Evolutionary conservation across 2,329 filamentous ascomycete species (phyloP), one percentile per base, ranked within the genome.

Genomic region (Colletotrichum liaoningense): DNA sequence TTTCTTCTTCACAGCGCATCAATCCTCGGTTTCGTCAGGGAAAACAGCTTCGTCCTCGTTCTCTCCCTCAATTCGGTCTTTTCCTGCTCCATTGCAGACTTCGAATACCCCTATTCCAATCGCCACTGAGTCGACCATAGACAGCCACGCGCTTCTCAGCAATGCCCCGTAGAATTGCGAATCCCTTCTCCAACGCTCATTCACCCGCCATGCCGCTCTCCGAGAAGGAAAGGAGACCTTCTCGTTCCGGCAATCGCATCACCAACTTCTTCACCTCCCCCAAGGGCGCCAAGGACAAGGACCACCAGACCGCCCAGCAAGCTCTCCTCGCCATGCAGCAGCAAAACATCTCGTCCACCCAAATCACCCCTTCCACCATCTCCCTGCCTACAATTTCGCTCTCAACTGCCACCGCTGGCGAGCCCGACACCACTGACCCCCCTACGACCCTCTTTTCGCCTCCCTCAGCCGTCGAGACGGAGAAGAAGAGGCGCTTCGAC

Each of bases 311-410:
- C 64, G 87, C 90, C 72, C 89, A 94, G 79, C 91, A 93, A 78
- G 89, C 91, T 73, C 89, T 94, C 60, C 88, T 93, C 79, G 87
- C 90, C 74, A 90, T 92, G 79, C 90, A 93, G 81, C 90, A 93
- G 77, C 88, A 87, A 78, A 84, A 84, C 73, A 80, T 85, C 64
- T 86, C 89, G 64, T 88, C 91, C 54, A 88, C 90, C 71, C 89
- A 91, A 74, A 93, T 95, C 79, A 92, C 91, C 76, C 89, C 91
- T 71, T 89, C 95, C 55, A 92, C 93, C 72, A 86, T 95, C 76
- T 94, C 94, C 60, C 87, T 98, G 78, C 96, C 96, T 52, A 96
- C 93, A 67, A 98, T 98, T 80, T 98, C 95, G 55, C 89, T 98
- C 70, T 98, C 96, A 14, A 95, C 95, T 55, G 94, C 94, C 63